A percentile compares a stretch with the other conserved stretches of the same genome.
Conservation (phyloP, 2,329 filamentous ascomycete species). For the Teratosphaeria pseudoeucalypti region DNA sequence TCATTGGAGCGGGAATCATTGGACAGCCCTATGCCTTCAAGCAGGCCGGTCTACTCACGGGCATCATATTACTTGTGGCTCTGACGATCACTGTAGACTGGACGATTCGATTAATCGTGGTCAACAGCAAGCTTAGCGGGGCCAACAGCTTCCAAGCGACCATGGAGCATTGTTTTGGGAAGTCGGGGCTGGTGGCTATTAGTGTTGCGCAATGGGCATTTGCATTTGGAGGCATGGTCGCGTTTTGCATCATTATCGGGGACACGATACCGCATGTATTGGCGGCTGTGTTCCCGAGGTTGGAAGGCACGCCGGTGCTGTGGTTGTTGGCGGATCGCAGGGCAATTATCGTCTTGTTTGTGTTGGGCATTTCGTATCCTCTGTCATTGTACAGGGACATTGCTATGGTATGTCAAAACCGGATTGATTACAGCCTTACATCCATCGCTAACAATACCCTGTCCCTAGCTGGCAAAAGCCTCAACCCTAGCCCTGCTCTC, state of each 20-base stretch:
- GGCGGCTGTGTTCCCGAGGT: constrained; percentile 65
- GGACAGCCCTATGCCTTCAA: constrained; percentile 90
- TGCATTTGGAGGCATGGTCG: constrained; percentile 97
- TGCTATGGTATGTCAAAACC: constrained; percentile 58
- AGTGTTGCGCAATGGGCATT: constrained; percentile 92
- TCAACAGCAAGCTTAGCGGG: constrained; percentile 94
- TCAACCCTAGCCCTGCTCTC: constrained; percentile 86
- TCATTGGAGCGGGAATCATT: constrained; percentile 68
- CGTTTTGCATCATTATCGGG: constrained; percentile 93
- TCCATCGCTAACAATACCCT: constrained; percentile 15
- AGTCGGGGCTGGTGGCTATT: constrained; percentile 78
- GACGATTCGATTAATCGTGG: constrained; percentile 93
- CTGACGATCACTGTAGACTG: constrained; percentile 86
- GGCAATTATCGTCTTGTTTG: constrained; percentile 79
- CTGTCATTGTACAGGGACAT: constrained; percentile 93
- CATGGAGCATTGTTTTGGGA: constrained; percentile 90
- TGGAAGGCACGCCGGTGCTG: constrained; percentile 63
- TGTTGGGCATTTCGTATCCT: constrained; percentile 77
- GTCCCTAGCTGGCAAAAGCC: constrained; percentile 72
- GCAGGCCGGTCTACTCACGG: constrained; percentile 77
- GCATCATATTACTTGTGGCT: constrained; percentile 63
- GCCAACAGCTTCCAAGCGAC: constrained; percentile 92
- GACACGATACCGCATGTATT: constrained; percentile 92
- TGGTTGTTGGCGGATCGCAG: constrained; percentile 72
- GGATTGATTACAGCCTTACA: not conserved